phyloP scores from a whole-genome alignment of 805 yeast species.

The Starmera dryadoides region DNA sequence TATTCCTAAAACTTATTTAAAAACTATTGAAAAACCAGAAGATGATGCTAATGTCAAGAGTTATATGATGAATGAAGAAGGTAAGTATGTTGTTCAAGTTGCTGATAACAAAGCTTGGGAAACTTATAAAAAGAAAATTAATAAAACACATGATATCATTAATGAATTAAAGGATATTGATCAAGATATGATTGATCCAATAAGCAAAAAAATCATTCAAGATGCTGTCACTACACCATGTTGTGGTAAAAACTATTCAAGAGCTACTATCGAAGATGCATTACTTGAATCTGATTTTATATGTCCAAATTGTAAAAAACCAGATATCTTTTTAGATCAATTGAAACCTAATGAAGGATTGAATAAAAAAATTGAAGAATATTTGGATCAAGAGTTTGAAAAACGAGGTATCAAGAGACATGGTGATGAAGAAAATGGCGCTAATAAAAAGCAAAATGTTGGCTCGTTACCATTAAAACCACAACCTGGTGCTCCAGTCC shows the following conservation, averaged over 20 bases:
- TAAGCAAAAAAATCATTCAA: conserved; percentile 52
- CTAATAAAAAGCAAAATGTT: conserved; percentile 8
- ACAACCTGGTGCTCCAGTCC: conserved; percentile 1
- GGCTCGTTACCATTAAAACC: conserved; percentile 8
- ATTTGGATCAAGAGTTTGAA: conserved; percentile 29
- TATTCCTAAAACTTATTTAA: conserved; percentile 89
- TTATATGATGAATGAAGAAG: conserved; percentile 87
- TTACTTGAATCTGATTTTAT: conserved; percentile 78
- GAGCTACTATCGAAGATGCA: conserved; percentile 53
- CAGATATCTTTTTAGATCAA: conserved; percentile 71
- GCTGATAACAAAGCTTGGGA: conserved; percentile 93
- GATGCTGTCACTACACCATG: conserved; percentile 83
- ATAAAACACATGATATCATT: conserved; percentile 14
- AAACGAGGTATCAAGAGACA: conserved; percentile 23
- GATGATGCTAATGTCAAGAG: conserved; percentile 47
- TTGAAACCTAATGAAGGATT: conserved; percentile 56
- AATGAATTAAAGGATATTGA: conserved; percentile 34
- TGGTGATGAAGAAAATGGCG: conserved; percentile 5
- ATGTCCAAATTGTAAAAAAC: conserved; percentile 80
- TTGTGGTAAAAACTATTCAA: conserved; percentile 53
- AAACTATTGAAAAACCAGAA: conserved; percentile 78
- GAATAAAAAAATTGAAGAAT: conserved; percentile 46
- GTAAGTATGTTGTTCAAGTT: conserved; percentile 91
- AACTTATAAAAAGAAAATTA: conserved; percentile 60
- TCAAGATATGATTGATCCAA: conserved; percentile 61